Conservation (phyloP, 768 basidiomycete species). For the Mycena chlorophos region DNA sequence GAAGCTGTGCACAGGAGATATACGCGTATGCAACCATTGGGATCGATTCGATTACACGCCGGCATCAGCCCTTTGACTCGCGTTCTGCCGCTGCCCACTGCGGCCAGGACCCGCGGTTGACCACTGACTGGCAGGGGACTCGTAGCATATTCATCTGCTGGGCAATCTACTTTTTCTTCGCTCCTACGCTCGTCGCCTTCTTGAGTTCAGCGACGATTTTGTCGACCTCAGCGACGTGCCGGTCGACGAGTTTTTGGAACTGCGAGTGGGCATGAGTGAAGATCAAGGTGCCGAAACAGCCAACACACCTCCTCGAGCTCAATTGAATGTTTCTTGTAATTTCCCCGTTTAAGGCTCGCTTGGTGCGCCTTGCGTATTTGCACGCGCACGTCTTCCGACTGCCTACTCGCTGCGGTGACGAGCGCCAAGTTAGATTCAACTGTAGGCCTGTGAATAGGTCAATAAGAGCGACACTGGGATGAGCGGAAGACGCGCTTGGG, state of each 20-base stretch:
- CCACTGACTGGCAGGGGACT: not conserved
- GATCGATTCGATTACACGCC: too few relatives aligned
- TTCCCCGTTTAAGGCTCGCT: slow-evolving; percentile 65
- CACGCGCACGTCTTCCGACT: slow-evolving; percentile 73
- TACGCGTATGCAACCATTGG: too few relatives aligned
- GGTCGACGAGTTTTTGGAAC: slow-evolving; percentile 77
- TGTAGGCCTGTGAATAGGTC: slow-evolving; percentile 56
- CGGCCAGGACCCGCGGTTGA: too few relatives aligned
- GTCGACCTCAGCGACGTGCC: slow-evolving; percentile 64
- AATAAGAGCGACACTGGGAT: not conserved
- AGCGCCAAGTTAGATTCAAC: slow-evolving; percentile 66
- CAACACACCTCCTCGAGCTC: slow-evolving; percentile 67
- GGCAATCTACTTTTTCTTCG: slow-evolving; percentile 13
- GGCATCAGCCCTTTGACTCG: too few relatives aligned
- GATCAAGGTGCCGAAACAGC: not conserved
- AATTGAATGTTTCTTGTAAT: slow-evolving; percentile 65
- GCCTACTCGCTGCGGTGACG: slow-evolving; percentile 54
- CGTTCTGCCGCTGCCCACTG: too few relatives aligned
- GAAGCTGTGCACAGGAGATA: too few relatives aligned
- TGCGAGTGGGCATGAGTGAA: slow-evolving; percentile 28
- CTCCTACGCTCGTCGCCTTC: slow-evolving; percentile 42
- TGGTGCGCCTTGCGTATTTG: slow-evolving; percentile 75
- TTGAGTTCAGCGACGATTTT: slow-evolving; percentile 62
- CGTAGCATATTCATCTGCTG: too few relatives aligned
- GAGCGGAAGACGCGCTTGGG: slow-evolving; percentile 55